These are phyloP conservation scores for Cryphonectria japonica DNA, from an alignment of 2,329 filamentous ascomycete species.

Conservation along the genomic window DNA sequence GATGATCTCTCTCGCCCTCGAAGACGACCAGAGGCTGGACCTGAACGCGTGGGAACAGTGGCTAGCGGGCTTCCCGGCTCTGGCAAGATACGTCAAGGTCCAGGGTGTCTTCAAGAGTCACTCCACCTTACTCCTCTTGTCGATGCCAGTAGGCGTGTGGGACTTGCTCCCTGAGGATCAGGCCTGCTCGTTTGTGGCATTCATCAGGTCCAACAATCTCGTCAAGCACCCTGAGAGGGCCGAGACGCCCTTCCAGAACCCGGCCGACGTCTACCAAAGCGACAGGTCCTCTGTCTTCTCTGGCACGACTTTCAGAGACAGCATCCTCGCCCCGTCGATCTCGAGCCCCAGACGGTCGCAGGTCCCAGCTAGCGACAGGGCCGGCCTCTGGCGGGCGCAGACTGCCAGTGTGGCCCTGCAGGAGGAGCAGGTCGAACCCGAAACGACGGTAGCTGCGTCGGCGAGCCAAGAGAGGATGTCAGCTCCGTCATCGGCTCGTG, in stretches of 20 bases:
- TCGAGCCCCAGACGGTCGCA: conserved; percentile 28
- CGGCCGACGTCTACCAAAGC: conserved; percentile 18
- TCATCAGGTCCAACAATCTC: conserved; percentile 62
- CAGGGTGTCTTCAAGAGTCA: conserved; percentile 66
- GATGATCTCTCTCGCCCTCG: conserved; percentile 63
- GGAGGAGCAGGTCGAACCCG: conserved; percentile 4
- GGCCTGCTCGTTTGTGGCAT: conserved; percentile 61
- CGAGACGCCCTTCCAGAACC: conserved; percentile 19
- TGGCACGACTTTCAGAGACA: conserved; percentile 37
- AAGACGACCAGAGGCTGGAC: conserved; percentile 60
- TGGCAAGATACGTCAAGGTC: conserved; percentile 64
- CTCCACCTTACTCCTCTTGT: conserved; percentile 61
- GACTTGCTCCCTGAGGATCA: conserved; percentile 61
- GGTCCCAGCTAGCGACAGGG: conserved; percentile 6
- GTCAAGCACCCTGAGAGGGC: conserved; percentile 39
- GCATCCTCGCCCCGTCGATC: conserved; percentile 29
- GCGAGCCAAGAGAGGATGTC: conserved; percentile 5
- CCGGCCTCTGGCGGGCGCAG: conserved; percentile 28
- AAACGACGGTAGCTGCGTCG: background rate
- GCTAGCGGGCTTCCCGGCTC: conserved; percentile 58
- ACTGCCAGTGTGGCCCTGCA: conserved; percentile 8
- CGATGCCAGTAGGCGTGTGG: conserved; percentile 63
- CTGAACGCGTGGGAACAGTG: conserved; percentile 64
- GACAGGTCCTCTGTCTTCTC: conserved; percentile 38
- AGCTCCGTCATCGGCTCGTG: conserved; percentile 9